Percentiles rank a stretch among this genome's conserved stretches.
Conservation (phyloP, 805 yeast genomes). For the Candida andamanensis region DNA sequence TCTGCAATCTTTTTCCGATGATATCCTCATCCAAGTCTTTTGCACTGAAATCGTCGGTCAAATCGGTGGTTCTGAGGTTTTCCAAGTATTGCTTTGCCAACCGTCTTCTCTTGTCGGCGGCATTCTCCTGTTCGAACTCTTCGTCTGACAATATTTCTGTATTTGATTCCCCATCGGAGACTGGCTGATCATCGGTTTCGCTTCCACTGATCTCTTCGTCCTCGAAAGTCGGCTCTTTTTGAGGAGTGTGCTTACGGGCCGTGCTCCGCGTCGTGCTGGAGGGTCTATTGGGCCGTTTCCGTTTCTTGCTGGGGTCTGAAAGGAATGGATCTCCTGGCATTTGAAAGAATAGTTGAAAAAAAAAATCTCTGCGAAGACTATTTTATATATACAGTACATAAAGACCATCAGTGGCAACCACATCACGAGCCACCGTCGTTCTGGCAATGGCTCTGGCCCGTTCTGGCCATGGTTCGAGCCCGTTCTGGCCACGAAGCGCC, state of each 20-base stretch:
- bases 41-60: constrained; percentile 64
- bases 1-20: constrained; percentile 70
- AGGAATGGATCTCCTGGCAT: constrained; percentile 62
- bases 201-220: constrained; percentile 51
- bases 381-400: no score
- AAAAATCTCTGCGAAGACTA: no score
- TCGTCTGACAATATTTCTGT: constrained; percentile 61
- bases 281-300: constrained; percentile 33
- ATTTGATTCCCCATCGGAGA: constrained; percentile 18
- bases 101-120: constrained; percentile 91
- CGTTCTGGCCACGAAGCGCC: no score
- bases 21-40: constrained; percentile 85
- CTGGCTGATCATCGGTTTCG: constrained; percentile 43
- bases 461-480: no score
- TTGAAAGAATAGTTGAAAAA: no score
- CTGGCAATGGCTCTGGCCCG: no score
- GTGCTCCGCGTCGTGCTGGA: constrained; percentile 15
- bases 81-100: constrained; percentile 89
- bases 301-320: constrained; percentile 52
- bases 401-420: no score
- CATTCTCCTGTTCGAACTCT: constrained; percentile 69
- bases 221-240: constrained; percentile 13
- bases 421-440: no score
- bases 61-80: constrained; percentile 49
- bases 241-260: constrained; percentile 1